Base-by-base conservation (phyloP, 73 alveolate genomes). In the Tetrahymena thermophila region DNA sequence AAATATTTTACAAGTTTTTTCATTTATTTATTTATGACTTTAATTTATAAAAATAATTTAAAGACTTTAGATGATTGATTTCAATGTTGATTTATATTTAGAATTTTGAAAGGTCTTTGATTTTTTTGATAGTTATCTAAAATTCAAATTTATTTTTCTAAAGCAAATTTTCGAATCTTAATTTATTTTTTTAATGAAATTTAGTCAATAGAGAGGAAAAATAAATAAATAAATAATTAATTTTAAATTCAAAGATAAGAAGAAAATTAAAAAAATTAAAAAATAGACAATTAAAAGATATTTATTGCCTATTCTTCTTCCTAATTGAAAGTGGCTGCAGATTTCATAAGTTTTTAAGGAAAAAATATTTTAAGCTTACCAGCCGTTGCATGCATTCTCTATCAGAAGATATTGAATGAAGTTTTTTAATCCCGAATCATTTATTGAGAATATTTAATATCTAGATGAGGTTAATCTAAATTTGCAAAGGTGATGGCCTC, bases 241-340 rank as follows among this genome's bases (percentile, higher is more conserved):
- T 71, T 71, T 31, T 19, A 71, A 71, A 71, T 28, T 15, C 23
- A 28, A 71, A 71, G 89, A 71, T 28, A 25, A 71, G 37, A 28
- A 10, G n/a, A 71, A 71, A 71, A 13, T 71, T 28, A 71, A 10
- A 71, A 71, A 71, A 71, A 13, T 71, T 28, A 71, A 71, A 71
- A 31, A 71, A n/a, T n/a, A 71, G 37, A 23, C 37, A 71, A 28
- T 71, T 8, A 71, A 71, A 28, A 23, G 23, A 28, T 23, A 31
- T 71, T 71, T 23, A 31, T 71, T 71, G 35, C 89, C 40, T 71
- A 31, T 31, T 71, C 37, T 71, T 71, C 37, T 71, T 71, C 89
- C 89, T 71, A 71, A 71, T 71, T 71, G 89, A n/a, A 71, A 71
- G 89, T 71, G 89, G 89, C 89, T 71, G 89, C 89, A 71, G 37